phyloP scores from a whole-genome alignment of 2,329 filamentous ascomycete genomes.

The Stenocarpella maydis region DNA sequence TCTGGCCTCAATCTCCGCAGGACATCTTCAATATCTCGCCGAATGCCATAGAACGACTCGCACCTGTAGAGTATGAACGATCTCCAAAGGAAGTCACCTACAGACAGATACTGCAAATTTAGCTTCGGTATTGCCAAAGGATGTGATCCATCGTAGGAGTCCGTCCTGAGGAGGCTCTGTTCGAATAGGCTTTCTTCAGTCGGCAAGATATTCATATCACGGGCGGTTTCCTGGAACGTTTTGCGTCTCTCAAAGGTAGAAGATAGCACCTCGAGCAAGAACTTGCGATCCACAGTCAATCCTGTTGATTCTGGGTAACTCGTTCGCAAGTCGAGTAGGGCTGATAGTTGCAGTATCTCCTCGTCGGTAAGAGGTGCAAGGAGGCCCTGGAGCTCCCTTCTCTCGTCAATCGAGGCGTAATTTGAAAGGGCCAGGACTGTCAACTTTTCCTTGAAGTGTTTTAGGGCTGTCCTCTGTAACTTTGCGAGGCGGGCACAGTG shows the following conservation, averaged over 20 bases:
- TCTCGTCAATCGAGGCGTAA: constrained; percentile 84
- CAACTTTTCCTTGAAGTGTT: constrained; percentile 87
- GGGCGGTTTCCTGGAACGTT: constrained; percentile 83
- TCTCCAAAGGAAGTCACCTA: constrained; percentile 97
- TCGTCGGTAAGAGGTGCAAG: constrained; percentile 76
- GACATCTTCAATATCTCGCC: constrained; percentile 86
- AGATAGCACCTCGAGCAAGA: constrained; percentile 76
- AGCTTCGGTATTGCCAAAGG: constrained; percentile 93
- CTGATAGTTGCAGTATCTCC: constrained; percentile 75
- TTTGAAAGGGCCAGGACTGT: constrained; percentile 93
- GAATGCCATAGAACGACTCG: constrained; percentile 92
- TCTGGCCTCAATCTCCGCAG: constrained; percentile 81
- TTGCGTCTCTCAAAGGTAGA: constrained; percentile 78
- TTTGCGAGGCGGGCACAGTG: constrained; percentile 81
- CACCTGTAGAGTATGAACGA: constrained; percentile 88
- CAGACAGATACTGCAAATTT: constrained; percentile 93
- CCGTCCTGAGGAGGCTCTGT: constrained; percentile 77
- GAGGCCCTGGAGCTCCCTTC: constrained; percentile 79
- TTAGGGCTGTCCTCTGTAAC: constrained; percentile 80
- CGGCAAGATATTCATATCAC: constrained; percentile 78
- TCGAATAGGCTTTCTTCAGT: constrained; percentile 87
- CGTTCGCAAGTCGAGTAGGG: constrained; percentile 78
- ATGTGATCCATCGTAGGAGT: constrained; percentile 84
- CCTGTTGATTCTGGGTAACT: constrained; percentile 78
- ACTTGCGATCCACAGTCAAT: constrained; percentile 68